Percentiles rank a stretch among this genome's conserved stretches.
phyloP scores from a whole-genome alignment of 2,329 filamentous ascomycete species.

The Sclerotiophoma versabilis region DNA sequence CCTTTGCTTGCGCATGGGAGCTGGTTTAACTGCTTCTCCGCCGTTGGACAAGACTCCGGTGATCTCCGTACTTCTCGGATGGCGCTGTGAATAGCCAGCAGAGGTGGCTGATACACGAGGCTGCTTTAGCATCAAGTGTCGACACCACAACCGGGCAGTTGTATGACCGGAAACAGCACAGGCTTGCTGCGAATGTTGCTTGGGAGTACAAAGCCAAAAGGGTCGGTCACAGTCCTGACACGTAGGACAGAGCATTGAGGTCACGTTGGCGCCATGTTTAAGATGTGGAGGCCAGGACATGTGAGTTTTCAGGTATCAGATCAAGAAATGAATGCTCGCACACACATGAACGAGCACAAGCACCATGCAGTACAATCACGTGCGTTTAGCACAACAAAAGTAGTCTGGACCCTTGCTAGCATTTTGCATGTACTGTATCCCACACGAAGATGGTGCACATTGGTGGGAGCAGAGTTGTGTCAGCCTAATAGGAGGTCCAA shows the following conservation, averaged over 20 bases:
- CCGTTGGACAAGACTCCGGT: conserved; percentile 7
- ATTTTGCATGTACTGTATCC: no score
- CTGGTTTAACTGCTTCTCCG: neutral
- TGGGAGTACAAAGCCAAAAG: neutral
- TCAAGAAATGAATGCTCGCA: neutral
- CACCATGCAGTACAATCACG: neutral
- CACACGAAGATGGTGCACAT: no score
- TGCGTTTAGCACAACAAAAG: no score
- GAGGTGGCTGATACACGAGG: neutral
- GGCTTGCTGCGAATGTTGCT: neutral
- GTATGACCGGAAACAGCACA: neutral
- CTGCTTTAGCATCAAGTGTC: conserved; percentile 3
- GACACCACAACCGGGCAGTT: neutral
- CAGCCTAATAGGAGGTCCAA: no score
- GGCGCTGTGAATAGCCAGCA: conserved; percentile 5
- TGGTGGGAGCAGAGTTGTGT: no score
- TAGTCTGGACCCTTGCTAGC: no score
- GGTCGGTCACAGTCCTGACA: neutral
- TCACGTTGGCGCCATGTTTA: neutral
- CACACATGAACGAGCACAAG: neutral
- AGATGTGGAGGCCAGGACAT: neutral
- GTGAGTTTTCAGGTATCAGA: neutral
- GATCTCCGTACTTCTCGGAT: conserved; percentile 10
- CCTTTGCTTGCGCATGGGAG: neutral
- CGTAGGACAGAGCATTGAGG: neutral